Base-by-base conservation (phyloP, 2,329 filamentous ascomycete species). In the Aurifilum marmelostoma region DNA sequence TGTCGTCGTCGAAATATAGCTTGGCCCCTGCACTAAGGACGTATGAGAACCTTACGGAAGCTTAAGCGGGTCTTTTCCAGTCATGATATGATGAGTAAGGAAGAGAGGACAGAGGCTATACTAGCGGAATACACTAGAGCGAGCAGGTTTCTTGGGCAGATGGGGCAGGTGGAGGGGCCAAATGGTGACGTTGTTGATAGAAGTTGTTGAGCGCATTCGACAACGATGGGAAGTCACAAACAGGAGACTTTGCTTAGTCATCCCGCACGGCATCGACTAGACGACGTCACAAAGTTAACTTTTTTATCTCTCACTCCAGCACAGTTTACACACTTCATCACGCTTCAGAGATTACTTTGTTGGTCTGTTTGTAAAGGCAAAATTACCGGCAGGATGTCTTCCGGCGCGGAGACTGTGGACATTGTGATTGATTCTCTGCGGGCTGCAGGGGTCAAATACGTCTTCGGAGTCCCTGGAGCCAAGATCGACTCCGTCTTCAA, bases 401-500 rank as follows among this genome's bases (percentile, higher is more conserved):
- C 66, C 29, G 63, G n/a, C 24, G 69, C 67, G 27, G 75, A 77
- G 65, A 77, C 75, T 2, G 74, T 75, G 39, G 70, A 77, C 66
- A 68, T 77, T 63, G 74, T 76, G 37, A 74, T 76, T 63, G 74
- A 76, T 70, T 76, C 75, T 5, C 75, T 77, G 16, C 52, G 74
- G 37, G 74, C 74, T 5, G 82, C 83, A 11, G 81, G 81, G 5
- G 82, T 84, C 41, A 78, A 78, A 61, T 75, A 81, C 37, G 81
- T 83, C 64, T 84, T 84, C 67, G 83, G 83, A 12, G 82, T 84
- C 11, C 82, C 82, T 1, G 81, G 81, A n/a, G 81, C 81, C 50
- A 83, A 83, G 72, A 80, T 84, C 66, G 83, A 84, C 75, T 79
- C 81, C 52, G 77, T 84, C 58, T 84, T 84, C 76, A 81, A 84